Evolutionary conservation across 768 basidiomycete genomes (phyloP), one percentile per base, ranked within the genome.

Genomic region (Neoboletus magnificus): DNA sequence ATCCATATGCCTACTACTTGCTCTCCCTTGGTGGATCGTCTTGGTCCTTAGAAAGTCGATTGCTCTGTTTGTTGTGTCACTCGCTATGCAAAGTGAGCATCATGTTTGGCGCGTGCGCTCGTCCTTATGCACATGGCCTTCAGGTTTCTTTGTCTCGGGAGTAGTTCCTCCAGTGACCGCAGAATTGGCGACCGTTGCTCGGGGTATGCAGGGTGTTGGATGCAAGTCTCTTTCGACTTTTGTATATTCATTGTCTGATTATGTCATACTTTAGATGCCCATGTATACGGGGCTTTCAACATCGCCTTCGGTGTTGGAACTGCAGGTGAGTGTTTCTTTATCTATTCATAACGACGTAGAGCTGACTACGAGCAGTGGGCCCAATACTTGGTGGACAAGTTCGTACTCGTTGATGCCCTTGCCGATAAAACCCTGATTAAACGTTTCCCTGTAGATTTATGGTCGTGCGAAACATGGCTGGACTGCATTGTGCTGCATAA

Each of bases 221-320:
- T 91, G 87, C 83, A 64, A 66, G 85, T 67, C 15, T 27, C 37
- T n/a, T n/a, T 35, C 23, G 16, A 29, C 37, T 32, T 52, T 12
- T 22, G 20, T 45, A 22, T 9, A 29, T 57, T 30, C 39, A 20
- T 44, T 41, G 44, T 44, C 39, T 56, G 41, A 59, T 22, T 40
- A 15, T 29, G 11, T 27, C 18, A 48, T 44, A 20, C 25, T 22
- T 29, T 60, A 90, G 89, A 86, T 68, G 88, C 80, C 1, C 87
- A 90, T 62, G 77, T 87, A 4, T 91, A 88, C 62, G 88, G 83
- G 4, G 84, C 82, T 1, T 89, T 88, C 65, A 91, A 89, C 70
- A 64, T 90, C 12, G 82, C 82, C 3, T 89, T 83, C 57, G 87
- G 85, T 2, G 65, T 86, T 54, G 88, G 86, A 30, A 79, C 83